Conservation (phyloP, 208 protist species). For the Zelonia costaricensis region DNA sequence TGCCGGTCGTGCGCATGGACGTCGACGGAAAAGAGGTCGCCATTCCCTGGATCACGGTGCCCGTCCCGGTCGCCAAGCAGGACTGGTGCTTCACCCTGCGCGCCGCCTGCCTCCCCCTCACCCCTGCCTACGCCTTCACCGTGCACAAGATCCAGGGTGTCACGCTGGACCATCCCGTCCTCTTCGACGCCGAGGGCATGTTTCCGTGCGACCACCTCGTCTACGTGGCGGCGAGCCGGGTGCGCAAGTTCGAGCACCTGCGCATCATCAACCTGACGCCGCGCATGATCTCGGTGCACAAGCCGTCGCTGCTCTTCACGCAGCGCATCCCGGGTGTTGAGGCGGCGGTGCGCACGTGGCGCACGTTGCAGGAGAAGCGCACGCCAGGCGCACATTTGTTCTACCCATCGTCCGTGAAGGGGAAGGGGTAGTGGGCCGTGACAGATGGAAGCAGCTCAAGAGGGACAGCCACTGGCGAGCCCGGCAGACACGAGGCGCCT, state of each 20-base stretch:
- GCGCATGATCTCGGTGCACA: constrained; percentile 69
- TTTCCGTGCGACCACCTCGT: constrained; percentile 89
- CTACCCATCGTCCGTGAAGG: not conserved
- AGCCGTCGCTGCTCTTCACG: constrained; percentile 61
- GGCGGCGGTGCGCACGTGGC: constrained; percentile 30
- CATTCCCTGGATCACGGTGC: constrained; percentile 70
- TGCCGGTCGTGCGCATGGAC: constrained; percentile 86
- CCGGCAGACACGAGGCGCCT: no score
- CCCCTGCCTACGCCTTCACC: constrained; percentile 89
- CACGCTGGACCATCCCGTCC: constrained; percentile 64
- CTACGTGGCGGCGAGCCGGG: constrained; percentile 87
- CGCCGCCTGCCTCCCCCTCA: constrained; percentile 71
- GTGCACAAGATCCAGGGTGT: constrained; percentile 92
- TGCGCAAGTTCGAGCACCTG: constrained; percentile 68
- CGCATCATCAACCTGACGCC: constrained; percentile 77
- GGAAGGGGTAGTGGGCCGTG: not conserved
- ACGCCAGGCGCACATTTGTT: not conserved
- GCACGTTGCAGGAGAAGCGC: constrained; percentile 18
- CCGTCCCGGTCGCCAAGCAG: constrained; percentile 22
- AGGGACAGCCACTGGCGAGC: no score
- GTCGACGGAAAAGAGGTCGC: constrained; percentile 52
- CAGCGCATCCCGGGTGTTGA: constrained; percentile 26
- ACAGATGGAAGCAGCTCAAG: not conserved
- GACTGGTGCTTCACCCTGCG: constrained; percentile 43
- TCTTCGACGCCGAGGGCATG: constrained; percentile 74